These are phyloP conservation scores for Pichia pseudocactophila DNA, from an alignment of 805 yeast genomes.

Conservation along the genomic window DNA sequence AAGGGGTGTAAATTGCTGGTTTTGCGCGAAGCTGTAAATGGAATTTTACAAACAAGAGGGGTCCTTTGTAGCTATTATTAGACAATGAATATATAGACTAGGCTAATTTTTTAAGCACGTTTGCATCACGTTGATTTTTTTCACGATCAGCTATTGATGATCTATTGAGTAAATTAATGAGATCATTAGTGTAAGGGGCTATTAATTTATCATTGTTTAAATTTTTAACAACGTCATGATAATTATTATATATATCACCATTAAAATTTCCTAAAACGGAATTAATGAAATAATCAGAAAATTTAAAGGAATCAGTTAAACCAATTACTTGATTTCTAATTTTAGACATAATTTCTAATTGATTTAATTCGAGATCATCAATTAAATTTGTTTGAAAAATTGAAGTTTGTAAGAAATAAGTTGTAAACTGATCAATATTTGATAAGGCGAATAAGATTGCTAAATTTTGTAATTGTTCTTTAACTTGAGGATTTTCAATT, in stretches of 20 bases:
- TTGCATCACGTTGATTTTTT: constrained; percentile 15
- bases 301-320: constrained; percentile 75
- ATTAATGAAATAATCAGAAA: constrained; percentile 72
- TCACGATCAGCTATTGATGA: constrained; percentile 30
- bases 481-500: constrained; percentile 26
- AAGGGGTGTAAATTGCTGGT: too few relatives aligned
- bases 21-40: too few relatives aligned
- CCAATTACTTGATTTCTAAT: constrained; percentile 66
- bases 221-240: constrained; percentile 46
- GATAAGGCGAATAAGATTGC: constrained; percentile 57
- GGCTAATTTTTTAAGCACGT: constrained; percentile 18
- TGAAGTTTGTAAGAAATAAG: constrained; percentile 59
- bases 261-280: constrained; percentile 74
- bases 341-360: constrained; percentile 37
- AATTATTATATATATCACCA: constrained; percentile 78
- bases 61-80: background rate
- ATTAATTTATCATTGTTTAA: constrained; percentile 44
- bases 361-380: constrained; percentile 31
- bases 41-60: background rate
- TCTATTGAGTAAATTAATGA: constrained; percentile 32
- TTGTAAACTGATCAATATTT: constrained; percentile 61
- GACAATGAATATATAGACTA: too few relatives aligned
- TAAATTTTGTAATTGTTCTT: constrained; percentile 41
- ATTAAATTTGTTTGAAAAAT: constrained; percentile 44
- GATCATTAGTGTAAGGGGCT: constrained; percentile 46